Conservation (phyloP, 2,329 filamentous ascomycete species). For the Biscogniauxia marginata region DNA sequence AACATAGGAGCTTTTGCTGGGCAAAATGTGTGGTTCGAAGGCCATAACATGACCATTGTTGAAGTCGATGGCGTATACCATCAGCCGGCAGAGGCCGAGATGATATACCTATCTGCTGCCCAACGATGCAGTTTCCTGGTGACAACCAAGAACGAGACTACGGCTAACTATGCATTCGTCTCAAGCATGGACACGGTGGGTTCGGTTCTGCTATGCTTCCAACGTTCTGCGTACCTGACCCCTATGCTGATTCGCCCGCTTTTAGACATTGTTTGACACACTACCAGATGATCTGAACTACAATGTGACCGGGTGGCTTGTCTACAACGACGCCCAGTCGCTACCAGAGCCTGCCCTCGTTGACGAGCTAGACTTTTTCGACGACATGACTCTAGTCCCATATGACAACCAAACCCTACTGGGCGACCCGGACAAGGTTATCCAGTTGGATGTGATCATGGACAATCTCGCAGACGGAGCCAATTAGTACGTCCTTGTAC, state of each 20-base stretch:
- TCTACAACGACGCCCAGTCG: slow-evolving; percentile 49
- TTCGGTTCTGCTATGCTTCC: slow-evolving; percentile 9
- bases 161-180: slow-evolving; percentile 65
- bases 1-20: slow-evolving; percentile 72
- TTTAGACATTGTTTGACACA: slow-evolving; percentile 63
- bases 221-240: not conserved
- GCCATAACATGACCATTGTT: slow-evolving; percentile 65
- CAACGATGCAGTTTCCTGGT: slow-evolving; percentile 65
- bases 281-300: slow-evolving; percentile 68
- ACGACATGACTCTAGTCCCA: slow-evolving; percentile 72
- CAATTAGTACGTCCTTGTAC: slow-evolving; percentile 59
- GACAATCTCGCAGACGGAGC: slow-evolving; percentile 66
- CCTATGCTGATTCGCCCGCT: slow-evolving; percentile 25
- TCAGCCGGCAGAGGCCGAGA: slow-evolving; percentile 56
- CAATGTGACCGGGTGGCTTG: slow-evolving; percentile 65
- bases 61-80: slow-evolving; percentile 73
- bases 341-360: slow-evolving; percentile 53
- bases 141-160: slow-evolving; percentile 61
- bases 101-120: slow-evolving; percentile 65
- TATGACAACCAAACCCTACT: slow-evolving; percentile 62
- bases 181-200: slow-evolving; percentile 67
- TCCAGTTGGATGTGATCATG: slow-evolving; percentile 66
- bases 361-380: slow-evolving; percentile 64
- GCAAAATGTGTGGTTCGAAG: slow-evolving; percentile 66
- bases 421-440: slow-evolving; percentile 58